These are phyloP conservation scores for Agroathelia rolfsii DNA, from an alignment of 1,284 basidiomycete genomes.

Conservation along the genomic window DNA sequence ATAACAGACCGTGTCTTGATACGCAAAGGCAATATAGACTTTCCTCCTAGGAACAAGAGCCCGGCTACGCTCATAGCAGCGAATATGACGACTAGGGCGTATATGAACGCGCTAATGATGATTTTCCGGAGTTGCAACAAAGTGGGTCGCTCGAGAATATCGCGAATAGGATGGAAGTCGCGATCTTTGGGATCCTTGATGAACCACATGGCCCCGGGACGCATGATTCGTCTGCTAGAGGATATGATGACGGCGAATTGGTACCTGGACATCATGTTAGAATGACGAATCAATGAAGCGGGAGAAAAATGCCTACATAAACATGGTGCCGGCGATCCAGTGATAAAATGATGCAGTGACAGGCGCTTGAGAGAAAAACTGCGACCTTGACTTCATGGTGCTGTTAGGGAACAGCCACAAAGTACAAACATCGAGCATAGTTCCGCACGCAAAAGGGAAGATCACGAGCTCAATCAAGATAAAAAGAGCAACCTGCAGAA, in stretches of 20 bases:
- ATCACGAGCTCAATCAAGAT: constrained; percentile 81
- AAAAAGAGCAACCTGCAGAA: constrained; percentile 66
- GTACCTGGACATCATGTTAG: constrained; percentile 52
- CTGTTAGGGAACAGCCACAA: constrained; percentile 78
- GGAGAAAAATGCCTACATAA: constrained; percentile 50
- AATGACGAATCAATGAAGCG: constrained; percentile 1
- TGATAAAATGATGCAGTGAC: constrained; percentile 78
- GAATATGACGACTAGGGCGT: constrained; percentile 69
- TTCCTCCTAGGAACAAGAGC: constrained; percentile 46
- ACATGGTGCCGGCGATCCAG: constrained; percentile 92
- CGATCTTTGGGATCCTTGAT: constrained; percentile 89
- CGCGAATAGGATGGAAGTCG: constrained; percentile 83
- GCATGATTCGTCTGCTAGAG: constrained; percentile 72
- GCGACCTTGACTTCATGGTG: constrained; percentile 47
- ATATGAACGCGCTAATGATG: constrained; percentile 77
- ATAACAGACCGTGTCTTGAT: constrained; percentile 65
- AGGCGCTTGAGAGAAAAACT: constrained; percentile 61
- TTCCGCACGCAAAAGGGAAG: constrained; percentile 86
- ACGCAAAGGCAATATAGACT: constrained; percentile 66
- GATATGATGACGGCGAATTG: constrained; percentile 81
- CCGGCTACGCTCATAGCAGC: constrained; percentile 65
- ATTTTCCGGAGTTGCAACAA: constrained; percentile 80
- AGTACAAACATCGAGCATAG: constrained; percentile 76
- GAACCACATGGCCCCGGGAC: constrained; percentile 92
- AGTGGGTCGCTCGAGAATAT: constrained; percentile 83